These are phyloP conservation scores for Corylus heterophylla DNA, from an alignment of 306 rosid species.

Conservation along the genomic window DNA sequence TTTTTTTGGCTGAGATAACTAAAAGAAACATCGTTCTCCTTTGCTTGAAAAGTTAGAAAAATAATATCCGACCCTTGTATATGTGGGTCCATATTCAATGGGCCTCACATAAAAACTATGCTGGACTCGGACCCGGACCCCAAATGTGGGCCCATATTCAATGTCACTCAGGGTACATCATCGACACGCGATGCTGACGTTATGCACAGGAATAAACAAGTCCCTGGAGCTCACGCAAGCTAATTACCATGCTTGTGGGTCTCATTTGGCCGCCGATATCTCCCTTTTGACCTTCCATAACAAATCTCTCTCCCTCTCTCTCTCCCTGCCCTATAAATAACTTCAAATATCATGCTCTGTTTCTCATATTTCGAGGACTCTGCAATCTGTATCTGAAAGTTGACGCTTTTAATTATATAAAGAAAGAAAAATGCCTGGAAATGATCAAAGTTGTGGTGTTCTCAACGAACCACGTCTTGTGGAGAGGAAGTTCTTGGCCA, in stretches of 20 bases:
- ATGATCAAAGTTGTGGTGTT: slow-evolving; percentile 21
- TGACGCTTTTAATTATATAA: background rate
- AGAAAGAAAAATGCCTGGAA: slow-evolving; percentile 47
- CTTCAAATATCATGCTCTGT: slow-evolving; percentile 21
- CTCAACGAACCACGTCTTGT: slow-evolving; percentile 63
- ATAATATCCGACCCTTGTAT: background rate
- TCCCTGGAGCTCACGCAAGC: slow-evolving; percentile 44
- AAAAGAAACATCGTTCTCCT: background rate
- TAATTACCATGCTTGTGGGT: slow-evolving; percentile 15
- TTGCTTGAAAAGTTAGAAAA: too few species aligned
- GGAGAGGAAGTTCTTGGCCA: slow-evolving; percentile 77
- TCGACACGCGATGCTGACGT: slow-evolving; percentile 65
- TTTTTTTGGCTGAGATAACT: background rate
- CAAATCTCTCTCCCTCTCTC: slow-evolving; percentile 4
- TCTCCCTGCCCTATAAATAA: slow-evolving; percentile 29
- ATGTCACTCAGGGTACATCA: slow-evolving; percentile 39
- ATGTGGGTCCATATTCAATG: background rate
- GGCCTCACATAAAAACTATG: background rate
- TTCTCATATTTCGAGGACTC: slow-evolving; percentile 29
- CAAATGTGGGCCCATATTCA: too few species aligned
- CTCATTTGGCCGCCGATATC: slow-evolving; percentile 46
- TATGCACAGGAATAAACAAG: background rate
- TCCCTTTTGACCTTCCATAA: slow-evolving; percentile 45
- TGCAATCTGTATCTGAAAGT: background rate
- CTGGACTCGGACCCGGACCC: background rate